Evolutionary conservation across 768 basidiomycete species (phyloP).

Genomic region (Psilocybe cyanescens): DNA sequence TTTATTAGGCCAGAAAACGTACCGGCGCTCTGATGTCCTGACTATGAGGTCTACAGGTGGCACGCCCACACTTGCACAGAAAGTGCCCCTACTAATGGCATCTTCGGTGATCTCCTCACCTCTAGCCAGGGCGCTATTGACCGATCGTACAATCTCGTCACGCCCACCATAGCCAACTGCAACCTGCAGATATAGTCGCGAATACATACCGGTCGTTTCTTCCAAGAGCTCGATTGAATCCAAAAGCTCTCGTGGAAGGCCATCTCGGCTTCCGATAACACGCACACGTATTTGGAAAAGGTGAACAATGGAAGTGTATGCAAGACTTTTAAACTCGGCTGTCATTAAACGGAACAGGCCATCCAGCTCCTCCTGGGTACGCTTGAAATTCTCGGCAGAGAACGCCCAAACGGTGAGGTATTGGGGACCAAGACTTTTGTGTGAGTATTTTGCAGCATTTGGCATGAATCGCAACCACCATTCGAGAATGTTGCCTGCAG

Average conservation of each 20-base stretch:
- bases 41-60: conserved; percentile 3
- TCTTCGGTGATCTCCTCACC: neutral
- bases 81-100: neutral
- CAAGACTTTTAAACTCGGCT: conserved; percentile 1
- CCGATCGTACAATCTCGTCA: conserved; percentile 4
- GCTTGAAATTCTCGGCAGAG: conserved; percentile 4
- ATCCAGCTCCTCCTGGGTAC: neutral
- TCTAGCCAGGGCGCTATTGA: neutral
- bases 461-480: conserved; percentile 8
- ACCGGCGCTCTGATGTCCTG: neutral
- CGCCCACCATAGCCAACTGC: conserved; percentile 2
- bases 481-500: neutral
- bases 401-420: conserved; percentile 5
- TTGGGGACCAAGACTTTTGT: neutral
- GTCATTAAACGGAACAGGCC: neutral
- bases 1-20: neutral
- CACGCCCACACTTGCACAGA: neutral
- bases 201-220: neutral
- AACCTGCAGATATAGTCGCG: neutral
- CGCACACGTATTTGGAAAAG: conserved; percentile 4
- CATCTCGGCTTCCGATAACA: neutral
- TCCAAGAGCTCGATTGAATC: neutral
- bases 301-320: neutral
- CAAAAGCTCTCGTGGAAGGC: neutral
- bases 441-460: neutral